These are phyloP conservation scores for Candolleomyces eurysporus DNA, from an alignment of 768 basidiomycete genomes.

Conservation along the genomic window DNA sequence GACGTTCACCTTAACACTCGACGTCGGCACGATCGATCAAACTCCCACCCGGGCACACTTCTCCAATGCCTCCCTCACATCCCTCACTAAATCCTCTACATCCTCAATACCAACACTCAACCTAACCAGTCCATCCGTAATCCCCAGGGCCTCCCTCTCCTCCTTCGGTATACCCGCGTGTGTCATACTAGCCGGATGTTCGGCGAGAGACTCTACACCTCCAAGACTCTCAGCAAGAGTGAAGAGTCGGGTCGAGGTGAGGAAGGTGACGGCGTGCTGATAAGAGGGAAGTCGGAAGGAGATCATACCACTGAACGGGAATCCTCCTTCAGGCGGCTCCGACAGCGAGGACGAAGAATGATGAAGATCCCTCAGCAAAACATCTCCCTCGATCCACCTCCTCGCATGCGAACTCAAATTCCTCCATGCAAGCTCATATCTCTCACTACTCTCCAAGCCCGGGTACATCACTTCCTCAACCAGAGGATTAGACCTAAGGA, in stretches of 20 bases:
- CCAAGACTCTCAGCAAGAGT: conserved; percentile 87
- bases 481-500: conserved; percentile 48
- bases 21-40: no score
- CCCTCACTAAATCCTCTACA: no score
- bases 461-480: conserved; percentile 89
- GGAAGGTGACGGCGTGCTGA: conserved; percentile 60
- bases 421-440: conserved; percentile 62
- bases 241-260: conserved; percentile 65
- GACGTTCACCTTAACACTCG: no score
- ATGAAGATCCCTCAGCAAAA: conserved; percentile 17
- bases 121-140: conserved; percentile 73
- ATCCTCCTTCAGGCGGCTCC: conserved; percentile 44
- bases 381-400: conserved; percentile 48
- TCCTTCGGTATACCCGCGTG: conserved; percentile 73
- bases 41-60: no score
- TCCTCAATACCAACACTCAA: conserved; percentile 92
- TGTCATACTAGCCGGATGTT: conserved; percentile 87
- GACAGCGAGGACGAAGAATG: conserved; percentile 3
- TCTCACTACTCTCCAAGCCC: conserved; percentile 53
- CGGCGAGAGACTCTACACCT: conserved; percentile 89
- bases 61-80: conserved; percentile 20
- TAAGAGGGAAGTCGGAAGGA: conserved; percentile 68
- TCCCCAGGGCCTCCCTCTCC: conserved; percentile 69
- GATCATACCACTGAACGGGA: conserved; percentile 92
- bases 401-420: conserved; percentile 69